These are phyloP conservation scores for Komagataella ulmi DNA, from an alignment of 805 yeast species.

Conservation along the genomic window DNA sequence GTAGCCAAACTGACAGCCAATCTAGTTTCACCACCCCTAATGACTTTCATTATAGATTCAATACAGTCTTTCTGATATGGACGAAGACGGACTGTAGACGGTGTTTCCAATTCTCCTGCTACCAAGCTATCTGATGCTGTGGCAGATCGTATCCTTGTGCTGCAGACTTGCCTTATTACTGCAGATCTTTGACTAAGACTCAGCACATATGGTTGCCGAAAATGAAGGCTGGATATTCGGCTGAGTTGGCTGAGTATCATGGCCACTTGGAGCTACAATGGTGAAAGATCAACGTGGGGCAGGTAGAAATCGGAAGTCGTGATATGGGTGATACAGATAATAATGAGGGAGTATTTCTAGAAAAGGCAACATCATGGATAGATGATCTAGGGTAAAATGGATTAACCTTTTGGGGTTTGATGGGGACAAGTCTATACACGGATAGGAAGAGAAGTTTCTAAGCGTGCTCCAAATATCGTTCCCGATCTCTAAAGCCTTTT, in stretches of 20 bases:
- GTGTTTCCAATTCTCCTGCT: neutral
- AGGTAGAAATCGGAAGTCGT: neutral
- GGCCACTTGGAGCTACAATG: neutral
- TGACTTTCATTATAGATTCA: constrained; percentile 32
- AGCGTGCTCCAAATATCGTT: no score
- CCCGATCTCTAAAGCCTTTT: neutral
- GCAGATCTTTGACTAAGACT: neutral
- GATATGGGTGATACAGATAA: neutral
- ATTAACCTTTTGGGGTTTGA: no score
- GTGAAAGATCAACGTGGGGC: neutral
- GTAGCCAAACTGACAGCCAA: constrained; percentile 84
- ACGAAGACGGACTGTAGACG: constrained; percentile 4
- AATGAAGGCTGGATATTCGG: neutral
- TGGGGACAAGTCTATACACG: no score
- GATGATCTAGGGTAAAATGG: no score
- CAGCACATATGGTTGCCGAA: neutral
- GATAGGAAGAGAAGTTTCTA: no score
- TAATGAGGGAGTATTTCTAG: neutral
- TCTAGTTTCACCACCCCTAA: constrained; percentile 31
- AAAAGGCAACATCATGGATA: neutral
- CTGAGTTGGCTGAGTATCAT: neutral
- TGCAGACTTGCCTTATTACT: neutral
- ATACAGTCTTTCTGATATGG: constrained; percentile 66
- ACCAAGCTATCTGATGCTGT: neutral
- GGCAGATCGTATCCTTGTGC: neutral